Conservation (phyloP, 2,329 filamentous ascomycete species). For the Trichoderma lentiforme region DNA sequence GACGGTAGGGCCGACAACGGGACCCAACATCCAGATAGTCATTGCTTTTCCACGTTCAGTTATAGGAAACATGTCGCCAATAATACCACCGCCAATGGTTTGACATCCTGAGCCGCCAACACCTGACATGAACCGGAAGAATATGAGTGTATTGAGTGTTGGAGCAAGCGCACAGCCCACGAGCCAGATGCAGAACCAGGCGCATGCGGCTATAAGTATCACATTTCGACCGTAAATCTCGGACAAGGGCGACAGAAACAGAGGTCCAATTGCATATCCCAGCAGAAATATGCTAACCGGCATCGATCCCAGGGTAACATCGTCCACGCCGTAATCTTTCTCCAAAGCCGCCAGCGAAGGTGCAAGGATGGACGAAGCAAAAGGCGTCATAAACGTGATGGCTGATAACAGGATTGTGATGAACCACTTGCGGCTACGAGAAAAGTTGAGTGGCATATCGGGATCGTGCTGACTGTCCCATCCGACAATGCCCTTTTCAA, state of each 20-base stretch:
- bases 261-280: conserved; percentile 39
- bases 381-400: conserved; percentile 15
- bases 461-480: conserved; percentile 9
- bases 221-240: conserved; percentile 63
- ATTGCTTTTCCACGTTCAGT: conserved; percentile 48
- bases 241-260: conserved; percentile 55
- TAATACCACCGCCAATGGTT: conserved; percentile 54
- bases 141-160: conserved; percentile 50
- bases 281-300: conserved; percentile 8
- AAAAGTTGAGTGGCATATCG: conserved; percentile 11
- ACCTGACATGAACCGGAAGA: conserved; percentile 58
- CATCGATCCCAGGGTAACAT: conserved; percentile 4
- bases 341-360: neutral
- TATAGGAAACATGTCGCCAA: conserved; percentile 50
- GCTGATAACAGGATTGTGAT: neutral
- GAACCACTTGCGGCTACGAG: conserved; percentile 5
- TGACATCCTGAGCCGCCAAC: conserved; percentile 54
- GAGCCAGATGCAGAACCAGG: conserved; percentile 60
- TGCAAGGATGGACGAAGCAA: conserved; percentile 6
- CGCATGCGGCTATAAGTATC: conserved; percentile 55
- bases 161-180: conserved; percentile 62
- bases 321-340: neutral
- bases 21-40: conserved; percentile 53
- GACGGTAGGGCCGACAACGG: conserved; percentile 53
- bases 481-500: conserved; percentile 6